Evolutionary conservation across 176 grass and related monocot genomes (phyloP).

Genomic region (Saccharum officinarum): DNA sequence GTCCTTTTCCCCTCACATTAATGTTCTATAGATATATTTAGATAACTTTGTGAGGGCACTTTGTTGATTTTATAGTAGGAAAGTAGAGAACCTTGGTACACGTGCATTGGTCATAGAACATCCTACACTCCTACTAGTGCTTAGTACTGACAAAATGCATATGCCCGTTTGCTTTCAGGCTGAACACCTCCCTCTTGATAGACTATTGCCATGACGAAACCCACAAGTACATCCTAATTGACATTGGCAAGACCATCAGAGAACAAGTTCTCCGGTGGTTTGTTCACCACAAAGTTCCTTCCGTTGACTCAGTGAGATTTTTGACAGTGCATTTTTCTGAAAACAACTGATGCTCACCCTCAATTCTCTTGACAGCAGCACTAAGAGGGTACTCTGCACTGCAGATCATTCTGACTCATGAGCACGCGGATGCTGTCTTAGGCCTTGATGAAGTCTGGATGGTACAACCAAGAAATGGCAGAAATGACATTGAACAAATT

Average conservation of each 20-base stretch:
- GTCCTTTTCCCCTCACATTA: neutral
- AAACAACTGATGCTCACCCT: neutral
- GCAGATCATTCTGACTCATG: constrained; percentile 97
- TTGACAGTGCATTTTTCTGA: neutral
- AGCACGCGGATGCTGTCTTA: constrained; percentile 83
- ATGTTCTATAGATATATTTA: neutral
- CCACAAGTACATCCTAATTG: constrained; percentile 65
- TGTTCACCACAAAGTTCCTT: constrained; percentile 63
- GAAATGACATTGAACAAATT: constrained; percentile 47
- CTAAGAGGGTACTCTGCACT: neutral
- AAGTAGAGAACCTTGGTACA: neutral
- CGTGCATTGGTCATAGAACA: neutral
- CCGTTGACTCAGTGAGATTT: constrained; percentile 61
- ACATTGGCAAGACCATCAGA: constrained; percentile 73
- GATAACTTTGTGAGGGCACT: neutral
- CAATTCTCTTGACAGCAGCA: neutral
- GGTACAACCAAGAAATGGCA: constrained; percentile 43
- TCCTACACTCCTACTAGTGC: neutral
- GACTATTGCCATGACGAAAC: constrained; percentile 61
- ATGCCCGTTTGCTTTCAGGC: constrained; percentile 32
- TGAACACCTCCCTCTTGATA: constrained; percentile 88
- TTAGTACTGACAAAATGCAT: neutral
- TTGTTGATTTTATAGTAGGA: neutral
- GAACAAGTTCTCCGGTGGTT: constrained; percentile 84
- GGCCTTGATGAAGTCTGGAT: constrained; percentile 79